These are phyloP conservation scores for Xylaria grammica DNA, from an alignment of 495 filamentous ascomycete genomes.

Conservation along the genomic window DNA sequence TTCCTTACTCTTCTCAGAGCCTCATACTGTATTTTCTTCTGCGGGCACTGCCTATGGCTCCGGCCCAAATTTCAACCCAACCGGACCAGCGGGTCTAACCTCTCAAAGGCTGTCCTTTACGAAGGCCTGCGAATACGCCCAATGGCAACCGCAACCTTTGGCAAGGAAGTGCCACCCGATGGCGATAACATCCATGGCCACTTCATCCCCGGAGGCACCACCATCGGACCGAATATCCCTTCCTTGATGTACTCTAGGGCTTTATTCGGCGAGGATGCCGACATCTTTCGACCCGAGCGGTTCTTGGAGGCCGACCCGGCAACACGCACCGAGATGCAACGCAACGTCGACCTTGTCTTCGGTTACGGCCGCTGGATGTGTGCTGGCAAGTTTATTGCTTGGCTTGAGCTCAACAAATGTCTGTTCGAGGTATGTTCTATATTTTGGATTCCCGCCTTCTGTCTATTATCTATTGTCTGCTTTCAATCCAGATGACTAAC, in stretches of 20 bases:
- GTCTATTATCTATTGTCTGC: too few species aligned
- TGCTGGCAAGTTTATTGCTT: conserved; percentile 58
- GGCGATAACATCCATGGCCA: conserved; percentile 57
- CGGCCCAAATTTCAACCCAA: too few species aligned
- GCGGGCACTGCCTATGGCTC: too few species aligned
- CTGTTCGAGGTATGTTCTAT: conserved; percentile 50
- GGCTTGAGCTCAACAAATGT: conserved; percentile 63
- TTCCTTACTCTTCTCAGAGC: neutral
- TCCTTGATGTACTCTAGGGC: conserved; percentile 54
- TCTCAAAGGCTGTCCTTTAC: conserved; percentile 45
- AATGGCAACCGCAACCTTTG: conserved; percentile 51
- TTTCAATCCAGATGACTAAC: too few species aligned
- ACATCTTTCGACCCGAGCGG: conserved; percentile 45
- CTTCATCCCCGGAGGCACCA: conserved; percentile 59
- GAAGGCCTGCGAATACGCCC: conserved; percentile 54
- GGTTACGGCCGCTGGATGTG: conserved; percentile 61
- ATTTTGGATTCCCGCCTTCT: neutral
- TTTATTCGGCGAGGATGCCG: conserved; percentile 56
- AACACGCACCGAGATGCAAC: conserved; percentile 53
- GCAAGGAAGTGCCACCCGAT: conserved; percentile 48
- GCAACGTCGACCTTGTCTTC: conserved; percentile 52
- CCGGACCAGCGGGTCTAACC: conserved; percentile 41
- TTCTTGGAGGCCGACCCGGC: conserved; percentile 47
- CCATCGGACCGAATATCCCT: conserved; percentile 60
- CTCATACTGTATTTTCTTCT: too few species aligned